Evolutionary conservation across 208 protist genomes (phyloP), one percentile per base, ranked within the genome.

Genomic region (Novymonas esmeraldas): DNA sequence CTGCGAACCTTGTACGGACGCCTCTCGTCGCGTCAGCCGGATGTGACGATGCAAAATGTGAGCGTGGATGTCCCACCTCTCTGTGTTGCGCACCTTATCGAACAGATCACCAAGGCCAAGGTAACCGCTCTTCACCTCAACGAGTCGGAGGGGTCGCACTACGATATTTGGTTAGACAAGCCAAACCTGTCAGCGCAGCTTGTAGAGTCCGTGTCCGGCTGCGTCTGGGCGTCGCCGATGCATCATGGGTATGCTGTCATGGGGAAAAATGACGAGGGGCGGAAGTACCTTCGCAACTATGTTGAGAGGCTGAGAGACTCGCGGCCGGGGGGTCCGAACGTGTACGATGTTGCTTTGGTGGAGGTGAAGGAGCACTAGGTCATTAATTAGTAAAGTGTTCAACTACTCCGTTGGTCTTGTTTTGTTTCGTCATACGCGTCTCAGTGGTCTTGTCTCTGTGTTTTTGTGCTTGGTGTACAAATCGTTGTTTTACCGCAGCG

Each of bases 161-260:
- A 85, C 36, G 80, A 89, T 49, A 49, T 92, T 9, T 92, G 85
- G 82, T 66, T 92, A 1, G 85, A 92, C 38, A 92, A 86, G 55
- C 69, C 82, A n/a, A 84, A 78, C 26, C 74, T 76, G 45, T 57
- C 77, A 22, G 33, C 46, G 2, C 70, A 79, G 36, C 38, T 89
- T 45, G 68, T 75, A 14, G 62, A 68, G 36, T 50, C 54, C 2
- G 45, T 89, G 22, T 80, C 77, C 1, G 76, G 67, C n/a, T 58
- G 59, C 10, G 48, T 92, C 10, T 92, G 85, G 82, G 79, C 78
- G n/a, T 80, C 79, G 54, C 85, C 85, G 22, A 85, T 87, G 70
- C 72, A 75, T 45, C 85, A 92, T 50, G 82, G 82, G 6, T 84
- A 79, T 41, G 85, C 85, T 33, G 78, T 92, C 39, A 56, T 80